Conservation (phyloP, 2,329 filamentous ascomycete genomes). For the Neonectria hederae region DNA sequence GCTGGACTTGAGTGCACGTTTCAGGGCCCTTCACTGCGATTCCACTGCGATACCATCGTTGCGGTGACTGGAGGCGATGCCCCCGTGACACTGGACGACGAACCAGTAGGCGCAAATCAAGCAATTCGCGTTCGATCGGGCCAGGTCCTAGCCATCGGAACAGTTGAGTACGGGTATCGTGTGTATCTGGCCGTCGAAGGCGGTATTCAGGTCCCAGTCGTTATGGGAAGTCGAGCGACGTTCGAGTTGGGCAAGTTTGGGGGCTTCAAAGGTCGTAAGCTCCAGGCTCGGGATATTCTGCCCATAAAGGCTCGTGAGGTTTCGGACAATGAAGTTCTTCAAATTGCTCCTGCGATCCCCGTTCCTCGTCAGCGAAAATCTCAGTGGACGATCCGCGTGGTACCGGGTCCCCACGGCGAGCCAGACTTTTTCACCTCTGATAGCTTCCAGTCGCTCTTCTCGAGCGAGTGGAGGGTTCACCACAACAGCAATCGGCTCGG, state of each 20-base stretch:
- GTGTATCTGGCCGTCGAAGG: constrained; percentile 49
- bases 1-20: constrained; percentile 50
- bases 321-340: neutral
- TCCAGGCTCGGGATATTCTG: constrained; percentile 45
- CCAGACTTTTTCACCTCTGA: constrained; percentile 50
- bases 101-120: constrained; percentile 31
- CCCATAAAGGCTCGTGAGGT: constrained; percentile 20
- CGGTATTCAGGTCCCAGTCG: constrained; percentile 47
- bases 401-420: constrained; percentile 52
- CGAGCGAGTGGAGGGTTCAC: constrained; percentile 49
- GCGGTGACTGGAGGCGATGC: constrained; percentile 47
- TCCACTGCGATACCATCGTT: constrained; percentile 46
- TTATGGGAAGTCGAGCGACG: constrained; percentile 46
- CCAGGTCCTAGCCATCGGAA: constrained; percentile 41
- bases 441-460: constrained; percentile 45
- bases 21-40: constrained; percentile 46
- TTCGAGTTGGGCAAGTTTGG: constrained; percentile 48
- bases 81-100: constrained; percentile 40
- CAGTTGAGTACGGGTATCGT: constrained; percentile 43
- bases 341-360: constrained; percentile 18
- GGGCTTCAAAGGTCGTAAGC: constrained; percentile 46
- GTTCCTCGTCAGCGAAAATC: constrained; percentile 40
- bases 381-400: constrained; percentile 45
- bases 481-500: constrained; percentile 54
- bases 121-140: constrained; percentile 38